A percentile compares a stretch with the other conserved stretches of the same genome.
Evolutionary conservation across 352 stramenopile species (phyloP).

Genomic region (Phytophthora uliginosa): DNA sequence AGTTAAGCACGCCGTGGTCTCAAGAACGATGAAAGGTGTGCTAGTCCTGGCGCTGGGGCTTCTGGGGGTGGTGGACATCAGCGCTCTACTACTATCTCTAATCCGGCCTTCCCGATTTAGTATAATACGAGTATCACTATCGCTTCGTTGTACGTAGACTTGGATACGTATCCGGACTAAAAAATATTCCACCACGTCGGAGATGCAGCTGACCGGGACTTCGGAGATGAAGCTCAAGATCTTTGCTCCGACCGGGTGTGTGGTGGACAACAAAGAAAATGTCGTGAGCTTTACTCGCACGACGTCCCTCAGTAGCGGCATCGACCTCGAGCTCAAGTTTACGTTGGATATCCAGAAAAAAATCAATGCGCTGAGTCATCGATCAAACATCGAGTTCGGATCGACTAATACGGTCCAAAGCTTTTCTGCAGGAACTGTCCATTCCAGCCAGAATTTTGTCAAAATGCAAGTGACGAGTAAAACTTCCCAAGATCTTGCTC

Average conservation of each 20-base stretch:
- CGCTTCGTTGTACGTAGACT: not conserved
- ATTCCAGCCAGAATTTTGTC: not conserved
- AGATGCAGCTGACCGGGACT: not conserved
- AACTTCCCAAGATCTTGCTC: not conserved
- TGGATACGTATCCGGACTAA: not conserved
- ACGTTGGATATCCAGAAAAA: not conserved
- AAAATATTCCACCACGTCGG: not conserved
- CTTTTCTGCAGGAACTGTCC: not conserved
- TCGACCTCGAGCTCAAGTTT: not conserved
- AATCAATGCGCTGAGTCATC: not conserved
- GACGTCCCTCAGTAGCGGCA: not conserved
- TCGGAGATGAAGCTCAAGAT: constrained; percentile 2
- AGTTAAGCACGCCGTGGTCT: too few relatives aligned
- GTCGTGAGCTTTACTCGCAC: not conserved
- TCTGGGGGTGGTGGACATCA: not conserved
- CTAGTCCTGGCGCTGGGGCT: not conserved
- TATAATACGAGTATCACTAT: not conserved
- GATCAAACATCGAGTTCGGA: not conserved
- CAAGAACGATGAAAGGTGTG: not conserved
- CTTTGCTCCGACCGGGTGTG: not conserved
- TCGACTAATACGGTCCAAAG: not conserved
- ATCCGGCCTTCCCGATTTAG: constrained; percentile 2
- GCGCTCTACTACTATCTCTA: not conserved
- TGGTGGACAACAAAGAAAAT: constrained; percentile 1
- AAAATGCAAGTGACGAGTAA: constrained; percentile 1